A percentile compares a stretch with the other conserved stretches of the same genome.
These are phyloP conservation scores for Pseudonectria buxi DNA, from an alignment of 2,329 filamentous ascomycete species.

Conservation along the genomic window DNA sequence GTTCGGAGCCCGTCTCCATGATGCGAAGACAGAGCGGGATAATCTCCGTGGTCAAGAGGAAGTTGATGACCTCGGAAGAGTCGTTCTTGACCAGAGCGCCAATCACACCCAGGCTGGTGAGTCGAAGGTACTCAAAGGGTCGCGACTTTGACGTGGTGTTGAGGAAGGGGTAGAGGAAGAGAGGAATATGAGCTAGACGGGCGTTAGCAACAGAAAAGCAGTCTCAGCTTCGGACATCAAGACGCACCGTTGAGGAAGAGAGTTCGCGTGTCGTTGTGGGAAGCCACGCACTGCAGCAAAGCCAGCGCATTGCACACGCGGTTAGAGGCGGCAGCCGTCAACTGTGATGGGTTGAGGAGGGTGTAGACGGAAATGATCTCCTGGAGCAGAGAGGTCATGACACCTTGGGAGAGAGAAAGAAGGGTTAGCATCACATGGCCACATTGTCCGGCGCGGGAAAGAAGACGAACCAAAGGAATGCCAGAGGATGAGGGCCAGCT, in stretches of 20 bases:
- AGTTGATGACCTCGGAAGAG: constrained; percentile 97
- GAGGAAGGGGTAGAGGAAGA: constrained; percentile 96
- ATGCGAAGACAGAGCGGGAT: constrained; percentile 96
- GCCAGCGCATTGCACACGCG: constrained; percentile 95
- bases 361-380: constrained; percentile 99
- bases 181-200: constrained; percentile 77
- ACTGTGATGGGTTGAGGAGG: constrained; percentile 89
- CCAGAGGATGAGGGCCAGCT: constrained; percentile 93
- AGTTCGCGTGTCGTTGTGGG: constrained; percentile 90
- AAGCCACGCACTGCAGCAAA: constrained; percentile 92
- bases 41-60: constrained; percentile 95
- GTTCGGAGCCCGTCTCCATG: constrained; percentile 97
- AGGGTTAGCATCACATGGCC: too few relatives aligned
- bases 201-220: constrained; percentile 12
- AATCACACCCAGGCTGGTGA: constrained; percentile 94
- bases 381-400: constrained; percentile 95
- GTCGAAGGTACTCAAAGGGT: constrained; percentile 92
- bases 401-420: constrained; percentile 50
- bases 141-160: constrained; percentile 98
- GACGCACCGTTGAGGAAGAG: constrained; percentile 82
- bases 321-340: constrained; percentile 96
- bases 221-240: background rate
- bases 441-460: background rate
- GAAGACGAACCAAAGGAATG: constrained; percentile 81
- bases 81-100: constrained; percentile 98